Percentiles rank a stretch among this genome's conserved stretches.
Evolutionary conservation across 768 basidiomycete genomes (phyloP).

Genomic region (Lactifluus rugatus): DNA sequence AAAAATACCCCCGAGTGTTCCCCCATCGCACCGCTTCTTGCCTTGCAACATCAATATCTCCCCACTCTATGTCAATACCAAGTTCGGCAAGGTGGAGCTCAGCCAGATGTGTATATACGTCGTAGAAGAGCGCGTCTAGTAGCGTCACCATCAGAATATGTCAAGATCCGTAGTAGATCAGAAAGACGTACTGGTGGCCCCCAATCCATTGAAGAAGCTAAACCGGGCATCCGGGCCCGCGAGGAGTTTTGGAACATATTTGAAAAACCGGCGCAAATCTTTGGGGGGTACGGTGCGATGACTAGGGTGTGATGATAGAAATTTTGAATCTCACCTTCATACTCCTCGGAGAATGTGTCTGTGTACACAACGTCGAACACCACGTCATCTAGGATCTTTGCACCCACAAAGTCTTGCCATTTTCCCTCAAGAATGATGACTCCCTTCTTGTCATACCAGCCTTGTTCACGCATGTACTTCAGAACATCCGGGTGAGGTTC

Average conservation of each 20-base stretch:
- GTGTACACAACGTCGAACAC: slow-evolving; percentile 86
- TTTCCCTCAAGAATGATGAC: slow-evolving; percentile 80
- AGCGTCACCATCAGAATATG: neutral
- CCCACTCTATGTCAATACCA: slow-evolving; percentile 75
- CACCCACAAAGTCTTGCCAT: slow-evolving; percentile 83
- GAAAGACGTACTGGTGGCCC: slow-evolving; percentile 66
- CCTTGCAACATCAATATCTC: slow-evolving; percentile 60
- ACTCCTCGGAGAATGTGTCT: slow-evolving; percentile 89
- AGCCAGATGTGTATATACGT: slow-evolving; percentile 78
- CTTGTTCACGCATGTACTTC: slow-evolving; percentile 58
- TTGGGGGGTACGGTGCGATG: neutral
- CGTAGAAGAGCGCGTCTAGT: slow-evolving; percentile 78
- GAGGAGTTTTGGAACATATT: slow-evolving; percentile 65
- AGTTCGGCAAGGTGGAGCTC: slow-evolving; percentile 79
- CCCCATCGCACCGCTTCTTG: slow-evolving; percentile 63
- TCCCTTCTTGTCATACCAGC: slow-evolving; percentile 71
- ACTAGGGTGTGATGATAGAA: neutral
- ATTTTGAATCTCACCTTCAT: slow-evolving; percentile 40
- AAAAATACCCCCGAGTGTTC: slow-evolving; percentile 66
- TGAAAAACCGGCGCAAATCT: slow-evolving; percentile 77
- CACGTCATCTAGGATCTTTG: slow-evolving; percentile 44
- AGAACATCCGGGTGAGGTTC: slow-evolving; percentile 93
- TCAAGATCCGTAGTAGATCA: neutral
- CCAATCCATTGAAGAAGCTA: slow-evolving; percentile 96
- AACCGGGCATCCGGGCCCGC: slow-evolving; percentile 66